phyloP scores from a whole-genome alignment of 2,329 filamentous ascomycete genomes.

The Endoconidiophora polonica region DNA sequence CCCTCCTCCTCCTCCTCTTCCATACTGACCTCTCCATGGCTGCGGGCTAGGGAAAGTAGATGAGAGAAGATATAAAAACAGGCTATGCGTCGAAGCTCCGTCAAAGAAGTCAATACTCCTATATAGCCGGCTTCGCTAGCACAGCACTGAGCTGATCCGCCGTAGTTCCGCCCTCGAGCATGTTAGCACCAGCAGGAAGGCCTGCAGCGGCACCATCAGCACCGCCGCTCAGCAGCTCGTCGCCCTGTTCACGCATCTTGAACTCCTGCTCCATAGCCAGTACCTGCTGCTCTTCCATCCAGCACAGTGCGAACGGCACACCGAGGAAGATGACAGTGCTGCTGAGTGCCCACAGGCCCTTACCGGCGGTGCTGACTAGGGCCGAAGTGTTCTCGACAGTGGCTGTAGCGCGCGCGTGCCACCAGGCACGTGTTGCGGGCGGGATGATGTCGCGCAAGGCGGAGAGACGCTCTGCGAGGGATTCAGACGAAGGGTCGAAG shows the following conservation, averaged over 20 bases:
- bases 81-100: too few relatives aligned
- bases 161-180: slow-evolving; percentile 19
- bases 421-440: slow-evolving; percentile 51
- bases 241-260: slow-evolving; percentile 83
- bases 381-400: slow-evolving; percentile 32
- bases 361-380: slow-evolving; percentile 57
- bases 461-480: slow-evolving; percentile 50
- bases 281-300: slow-evolving; percentile 90
- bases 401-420: slow-evolving; percentile 44
- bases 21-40: too few relatives aligned
- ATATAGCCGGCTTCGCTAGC: slow-evolving; percentile 36
- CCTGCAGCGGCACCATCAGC: not conserved
- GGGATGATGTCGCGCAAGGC: slow-evolving; percentile 64
- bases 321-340: slow-evolving; percentile 79
- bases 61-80: too few relatives aligned
- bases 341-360: slow-evolving; percentile 78
- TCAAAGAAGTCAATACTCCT: slow-evolving; percentile 16
- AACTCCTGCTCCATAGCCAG: slow-evolving; percentile 96
- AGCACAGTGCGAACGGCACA: slow-evolving; percentile 84
- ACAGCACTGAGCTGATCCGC: slow-evolving; percentile 33
- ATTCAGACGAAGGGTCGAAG: slow-evolving; percentile 41
- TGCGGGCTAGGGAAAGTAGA: too few relatives aligned
- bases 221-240: slow-evolving; percentile 46
- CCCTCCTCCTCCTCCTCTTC: not conserved
- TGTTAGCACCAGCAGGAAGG: slow-evolving; percentile 18